Conservation (phyloP, 1,284 basidiomycete species). For the Cutaneotrichosporon dermatis region DNA sequence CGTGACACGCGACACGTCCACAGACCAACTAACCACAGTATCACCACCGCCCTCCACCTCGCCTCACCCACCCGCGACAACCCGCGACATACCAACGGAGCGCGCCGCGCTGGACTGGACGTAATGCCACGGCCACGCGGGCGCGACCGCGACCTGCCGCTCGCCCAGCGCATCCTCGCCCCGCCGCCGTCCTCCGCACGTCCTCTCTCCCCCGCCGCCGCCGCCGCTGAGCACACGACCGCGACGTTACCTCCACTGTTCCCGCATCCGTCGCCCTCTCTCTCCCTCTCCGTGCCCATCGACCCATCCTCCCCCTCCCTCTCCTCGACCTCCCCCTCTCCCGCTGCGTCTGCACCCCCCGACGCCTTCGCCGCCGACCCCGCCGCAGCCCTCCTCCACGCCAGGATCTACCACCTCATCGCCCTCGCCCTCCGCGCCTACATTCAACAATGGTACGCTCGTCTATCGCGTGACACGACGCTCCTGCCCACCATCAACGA, state of each 20-base stretch:
- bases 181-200: background rate
- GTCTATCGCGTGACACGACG: conserved; percentile 32
- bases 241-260: too few species aligned
- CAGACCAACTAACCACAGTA: too few species aligned
- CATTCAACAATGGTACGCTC: conserved; percentile 38
- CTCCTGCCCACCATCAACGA: conserved; percentile 13
- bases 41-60: too few species aligned
- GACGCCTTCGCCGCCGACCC: too few species aligned
- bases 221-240: background rate
- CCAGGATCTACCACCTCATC: conserved; percentile 14
- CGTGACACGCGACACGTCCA: too few species aligned
- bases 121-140: background rate
- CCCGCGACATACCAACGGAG: background rate
- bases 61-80: too few species aligned
- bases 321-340: too few species aligned
- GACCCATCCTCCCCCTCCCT: too few species aligned
- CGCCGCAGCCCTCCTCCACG: conserved; percentile 7
- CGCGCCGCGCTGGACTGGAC: background rate
- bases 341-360: too few species aligned
- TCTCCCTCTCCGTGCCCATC: too few species aligned
- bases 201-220: background rate
- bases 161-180: conserved; percentile 12
- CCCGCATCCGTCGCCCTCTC: too few species aligned
- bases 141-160: conserved; percentile 2
- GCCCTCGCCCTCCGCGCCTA: conserved; percentile 30